Conservation (phyloP, 805 yeast genomes). For the Pichia pseudocactophila region DNA sequence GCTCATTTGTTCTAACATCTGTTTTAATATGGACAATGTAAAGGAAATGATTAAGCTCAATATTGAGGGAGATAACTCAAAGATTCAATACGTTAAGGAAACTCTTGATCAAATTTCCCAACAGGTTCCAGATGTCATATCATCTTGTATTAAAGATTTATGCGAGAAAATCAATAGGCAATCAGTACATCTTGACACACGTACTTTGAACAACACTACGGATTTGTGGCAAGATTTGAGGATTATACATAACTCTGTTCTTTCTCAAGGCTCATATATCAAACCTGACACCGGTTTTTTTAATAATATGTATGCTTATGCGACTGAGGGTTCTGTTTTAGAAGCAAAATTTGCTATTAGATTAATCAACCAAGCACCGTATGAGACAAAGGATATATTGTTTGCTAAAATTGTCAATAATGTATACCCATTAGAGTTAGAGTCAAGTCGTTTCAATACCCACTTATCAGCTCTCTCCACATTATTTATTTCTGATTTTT, state of each 20-base stretch:
- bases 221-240: conserved; percentile 37
- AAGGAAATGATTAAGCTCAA: conserved; percentile 41
- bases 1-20: conserved; percentile 50
- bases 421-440: conserved; percentile 43
- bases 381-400: conserved; percentile 29
- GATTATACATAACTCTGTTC: conserved; percentile 51
- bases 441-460: conserved; percentile 36
- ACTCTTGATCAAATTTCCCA: conserved; percentile 51
- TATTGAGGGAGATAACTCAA: conserved; percentile 25
- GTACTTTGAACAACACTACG: no score
- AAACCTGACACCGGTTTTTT: conserved; percentile 37
- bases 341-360: conserved; percentile 62
- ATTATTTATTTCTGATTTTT: conserved; percentile 40
- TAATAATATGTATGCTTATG: conserved; percentile 37
- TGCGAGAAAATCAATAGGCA: conserved; percentile 18
- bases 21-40: conserved; percentile 61
- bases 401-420: conserved; percentile 31
- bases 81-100: conserved; percentile 36
- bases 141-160: conserved; percentile 47
- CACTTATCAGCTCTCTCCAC: conserved; percentile 55
- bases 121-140: conserved; percentile 55
- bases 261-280: conserved; percentile 8
- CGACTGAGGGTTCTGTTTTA: conserved; percentile 42
- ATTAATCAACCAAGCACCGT: conserved; percentile 40
- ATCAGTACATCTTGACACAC: not conserved